These are phyloP conservation scores for Thalia dealbata DNA, from an alignment of 176 grass and related monocot species.

Conservation along the genomic window DNA sequence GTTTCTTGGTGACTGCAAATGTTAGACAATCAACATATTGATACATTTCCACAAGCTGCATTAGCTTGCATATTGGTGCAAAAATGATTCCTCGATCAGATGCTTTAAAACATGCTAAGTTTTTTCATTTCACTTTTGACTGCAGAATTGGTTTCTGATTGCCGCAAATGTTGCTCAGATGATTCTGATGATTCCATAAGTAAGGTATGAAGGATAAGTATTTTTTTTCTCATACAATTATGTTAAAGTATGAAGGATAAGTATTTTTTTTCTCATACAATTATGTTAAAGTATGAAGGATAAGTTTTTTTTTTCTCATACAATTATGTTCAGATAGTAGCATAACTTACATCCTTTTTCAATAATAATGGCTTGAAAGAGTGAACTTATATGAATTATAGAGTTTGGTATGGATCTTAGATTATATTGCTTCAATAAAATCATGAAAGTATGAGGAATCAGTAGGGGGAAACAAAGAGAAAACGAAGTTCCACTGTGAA, in stretches of 20 bases:
- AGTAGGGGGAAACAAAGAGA: background rate
- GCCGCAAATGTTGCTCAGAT: constrained; percentile 83
- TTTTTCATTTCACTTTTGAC: constrained; percentile 8
- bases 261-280: too few relatives aligned
- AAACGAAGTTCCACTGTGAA: background rate
- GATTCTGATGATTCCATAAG: constrained; percentile 93
- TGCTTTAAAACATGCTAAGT: background rate
- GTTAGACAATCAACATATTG: too few relatives aligned
- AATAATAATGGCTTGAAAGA: too few relatives aligned
- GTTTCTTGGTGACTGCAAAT: background rate
- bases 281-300: constrained; percentile 40
- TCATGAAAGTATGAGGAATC: background rate
- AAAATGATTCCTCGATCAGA: background rate
- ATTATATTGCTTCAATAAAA: background rate
- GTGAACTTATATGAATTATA: too few relatives aligned
- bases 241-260: too few relatives aligned
- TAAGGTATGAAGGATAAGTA: constrained; percentile 41
- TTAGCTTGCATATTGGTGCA: too few relatives aligned
- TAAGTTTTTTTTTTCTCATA: background rate
- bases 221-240: too few relatives aligned
- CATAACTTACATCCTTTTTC: background rate
- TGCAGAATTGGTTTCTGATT: constrained; percentile 80
- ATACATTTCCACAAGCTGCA: too few relatives aligned
- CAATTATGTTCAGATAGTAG: background rate
- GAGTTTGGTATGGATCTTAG: too few relatives aligned